Percentiles rank a stretch among this genome's conserved stretches.
Evolutionary conservation across 1,284 basidiomycete species (phyloP).

Genomic region (Omphalotus olearius): DNA sequence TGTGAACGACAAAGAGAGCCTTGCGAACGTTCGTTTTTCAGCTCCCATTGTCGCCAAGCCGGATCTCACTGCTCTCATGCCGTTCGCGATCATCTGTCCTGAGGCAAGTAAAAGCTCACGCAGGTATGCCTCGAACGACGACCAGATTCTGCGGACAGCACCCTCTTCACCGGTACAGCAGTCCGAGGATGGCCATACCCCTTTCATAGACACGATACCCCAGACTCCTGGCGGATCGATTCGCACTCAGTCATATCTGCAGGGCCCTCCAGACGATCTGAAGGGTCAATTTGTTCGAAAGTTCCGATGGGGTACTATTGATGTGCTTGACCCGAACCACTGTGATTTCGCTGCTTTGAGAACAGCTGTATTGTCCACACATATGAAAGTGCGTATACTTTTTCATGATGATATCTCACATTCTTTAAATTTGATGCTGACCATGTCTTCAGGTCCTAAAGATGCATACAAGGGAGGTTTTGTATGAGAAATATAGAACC

Average conservation of each 20-base stretch:
- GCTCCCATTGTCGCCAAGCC: slow-evolving; percentile 57
- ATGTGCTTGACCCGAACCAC: slow-evolving; percentile 77
- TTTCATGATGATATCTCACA: too few species aligned
- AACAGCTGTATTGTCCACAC: slow-evolving; percentile 73
- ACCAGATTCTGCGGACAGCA: slow-evolving; percentile 20
- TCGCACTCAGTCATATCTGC: slow-evolving; percentile 36
- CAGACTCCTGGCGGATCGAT: slow-evolving; percentile 25
- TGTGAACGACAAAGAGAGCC: slow-evolving; percentile 36
- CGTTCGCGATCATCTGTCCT: slow-evolving; percentile 76
- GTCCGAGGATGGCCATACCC: slow-evolving; percentile 41
- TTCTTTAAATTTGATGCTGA: slow-evolving; percentile 13
- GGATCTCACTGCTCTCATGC: slow-evolving; percentile 53
- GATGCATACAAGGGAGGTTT: slow-evolving; percentile 72
- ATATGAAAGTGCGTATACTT: slow-evolving; percentile 58
- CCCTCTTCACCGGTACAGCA: slow-evolving; percentile 28
- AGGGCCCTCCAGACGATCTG: slow-evolving; percentile 57
- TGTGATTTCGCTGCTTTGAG: slow-evolving; percentile 81
- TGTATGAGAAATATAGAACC: slow-evolving; percentile 81
- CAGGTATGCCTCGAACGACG: slow-evolving; percentile 28
- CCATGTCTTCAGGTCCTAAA: slow-evolving; percentile 57
- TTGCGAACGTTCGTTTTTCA: slow-evolving; percentile 74
- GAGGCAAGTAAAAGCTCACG: slow-evolving; percentile 42
- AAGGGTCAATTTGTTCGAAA: slow-evolving; percentile 69
- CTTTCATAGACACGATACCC: slow-evolving; percentile 27
- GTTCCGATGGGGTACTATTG: slow-evolving; percentile 79